Percentiles rank a stretch among this genome's conserved stretches.
Evolutionary conservation across 148 eudicot genomes (phyloP).

Genomic region (Rhododendron simsii): DNA sequence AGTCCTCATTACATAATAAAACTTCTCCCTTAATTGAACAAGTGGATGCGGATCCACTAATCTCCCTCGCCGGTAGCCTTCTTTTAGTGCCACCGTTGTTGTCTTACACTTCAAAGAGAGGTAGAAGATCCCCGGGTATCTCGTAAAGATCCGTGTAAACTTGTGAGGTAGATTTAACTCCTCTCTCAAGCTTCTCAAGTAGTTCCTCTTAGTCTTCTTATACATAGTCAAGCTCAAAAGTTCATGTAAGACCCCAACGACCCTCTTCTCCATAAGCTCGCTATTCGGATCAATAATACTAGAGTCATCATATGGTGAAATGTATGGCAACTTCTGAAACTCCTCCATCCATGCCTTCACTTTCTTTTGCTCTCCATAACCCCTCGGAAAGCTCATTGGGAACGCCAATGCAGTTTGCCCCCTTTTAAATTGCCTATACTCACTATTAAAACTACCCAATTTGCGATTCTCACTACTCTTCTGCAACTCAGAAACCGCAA

Average conservation of each 20-base stretch:
- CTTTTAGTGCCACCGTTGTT: slow-evolving; percentile 72
- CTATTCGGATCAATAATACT: slow-evolving; percentile 63
- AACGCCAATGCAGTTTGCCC: slow-evolving; percentile 60
- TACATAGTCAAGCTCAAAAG: slow-evolving; percentile 79
- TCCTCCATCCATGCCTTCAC: slow-evolving; percentile 97
- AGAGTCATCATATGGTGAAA: slow-evolving; percentile 86
- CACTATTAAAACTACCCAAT: slow-evolving; percentile 19
- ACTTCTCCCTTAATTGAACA: slow-evolving; percentile 62
- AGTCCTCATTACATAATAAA: slow-evolving; percentile 79
- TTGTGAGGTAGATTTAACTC: slow-evolving; percentile 84
- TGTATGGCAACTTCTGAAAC: slow-evolving; percentile 86
- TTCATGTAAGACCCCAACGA: slow-evolving; percentile 87
- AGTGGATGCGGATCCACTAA: slow-evolving; percentile 60
- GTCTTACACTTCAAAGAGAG: slow-evolving; percentile 95
- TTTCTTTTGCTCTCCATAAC: slow-evolving; percentile 83
- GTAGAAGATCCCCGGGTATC: slow-evolving; percentile 94
- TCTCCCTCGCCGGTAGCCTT: slow-evolving; percentile 68
- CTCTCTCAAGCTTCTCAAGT: slow-evolving; percentile 68
- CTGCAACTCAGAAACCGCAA: slow-evolving; percentile 60
- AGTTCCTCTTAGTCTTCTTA: slow-evolving; percentile 90
- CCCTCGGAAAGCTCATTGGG: slow-evolving; percentile 77
- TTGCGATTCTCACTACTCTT: slow-evolving; percentile 39
- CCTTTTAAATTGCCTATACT: slow-evolving; percentile 50
- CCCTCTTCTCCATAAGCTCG: slow-evolving; percentile 89
- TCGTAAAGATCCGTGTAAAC: slow-evolving; percentile 82